These are phyloP conservation scores for Phytophthora meadii DNA, from an alignment of 352 stramenopile species.

Conservation along the genomic window DNA sequence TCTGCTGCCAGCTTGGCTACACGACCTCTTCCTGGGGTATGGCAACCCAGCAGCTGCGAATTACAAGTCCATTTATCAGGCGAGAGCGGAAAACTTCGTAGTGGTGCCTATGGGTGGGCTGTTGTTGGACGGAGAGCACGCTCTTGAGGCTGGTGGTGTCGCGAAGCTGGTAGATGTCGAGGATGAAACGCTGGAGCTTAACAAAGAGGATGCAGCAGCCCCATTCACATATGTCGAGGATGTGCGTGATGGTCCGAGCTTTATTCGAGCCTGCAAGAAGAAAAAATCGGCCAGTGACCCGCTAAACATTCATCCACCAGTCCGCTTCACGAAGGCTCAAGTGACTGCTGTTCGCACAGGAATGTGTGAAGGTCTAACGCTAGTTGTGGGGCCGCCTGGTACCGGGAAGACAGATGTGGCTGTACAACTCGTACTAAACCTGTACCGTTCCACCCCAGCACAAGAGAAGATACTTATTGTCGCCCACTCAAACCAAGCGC, in stretches of 20 bases:
- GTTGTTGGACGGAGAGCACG: constrained; percentile 59
- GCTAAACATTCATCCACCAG: background rate
- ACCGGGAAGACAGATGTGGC: constrained; percentile 96
- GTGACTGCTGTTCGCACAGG: constrained; percentile 92
- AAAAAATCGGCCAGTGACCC: constrained; percentile 10
- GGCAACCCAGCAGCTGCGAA: constrained; percentile 88
- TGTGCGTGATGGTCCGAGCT: constrained; percentile 31
- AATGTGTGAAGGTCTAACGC: constrained; percentile 93
- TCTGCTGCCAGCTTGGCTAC: constrained; percentile 92
- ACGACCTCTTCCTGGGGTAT: constrained; percentile 95
- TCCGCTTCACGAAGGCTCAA: constrained; percentile 94
- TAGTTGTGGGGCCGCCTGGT: constrained; percentile 94
- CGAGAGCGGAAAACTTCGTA: constrained; percentile 41
- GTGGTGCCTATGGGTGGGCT: constrained; percentile 48
- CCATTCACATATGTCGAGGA: constrained; percentile 67
- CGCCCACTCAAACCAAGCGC: constrained; percentile 94
- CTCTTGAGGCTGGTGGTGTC: constrained; percentile 42
- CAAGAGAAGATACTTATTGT: constrained; percentile 94
- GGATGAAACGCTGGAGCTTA: constrained; percentile 38
- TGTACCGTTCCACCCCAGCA: constrained; percentile 86
- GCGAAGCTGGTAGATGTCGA: constrained; percentile 52
- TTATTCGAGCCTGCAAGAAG: constrained; percentile 48
- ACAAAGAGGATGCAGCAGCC: constrained; percentile 38
- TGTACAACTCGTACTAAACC: constrained; percentile 94
- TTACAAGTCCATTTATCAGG: constrained; percentile 67